These are phyloP conservation scores for Pezicula neosporulosa DNA, from an alignment of 2,329 filamentous ascomycete species.

Conservation along the genomic window DNA sequence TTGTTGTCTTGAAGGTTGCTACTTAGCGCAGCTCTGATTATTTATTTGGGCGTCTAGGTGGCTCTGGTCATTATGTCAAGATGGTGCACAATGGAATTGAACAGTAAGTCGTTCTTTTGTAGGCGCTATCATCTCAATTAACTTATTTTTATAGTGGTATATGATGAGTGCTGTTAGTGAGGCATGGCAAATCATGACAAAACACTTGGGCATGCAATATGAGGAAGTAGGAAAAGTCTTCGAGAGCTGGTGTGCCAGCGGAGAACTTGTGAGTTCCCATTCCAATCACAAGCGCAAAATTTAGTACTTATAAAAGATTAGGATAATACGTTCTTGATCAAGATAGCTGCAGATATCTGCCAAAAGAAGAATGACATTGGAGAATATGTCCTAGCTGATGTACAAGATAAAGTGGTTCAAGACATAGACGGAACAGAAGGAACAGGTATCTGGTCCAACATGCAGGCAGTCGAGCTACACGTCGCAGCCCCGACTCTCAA, in stretches of 20 bases:
- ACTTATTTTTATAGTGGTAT: slow-evolving; percentile 43
- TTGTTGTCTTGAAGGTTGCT: too few relatives aligned
- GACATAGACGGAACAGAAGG: slow-evolving; percentile 64
- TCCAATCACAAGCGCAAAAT: not conserved
- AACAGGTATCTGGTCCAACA: slow-evolving; percentile 63
- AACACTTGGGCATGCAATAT: slow-evolving; percentile 53
- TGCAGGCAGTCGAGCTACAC: slow-evolving; percentile 58
- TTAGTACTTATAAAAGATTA: slow-evolving; percentile 5
- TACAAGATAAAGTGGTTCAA: slow-evolving; percentile 70
- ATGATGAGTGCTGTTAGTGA: slow-evolving; percentile 65
- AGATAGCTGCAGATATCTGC: slow-evolving; percentile 60
- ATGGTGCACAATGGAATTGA: slow-evolving; percentile 77
- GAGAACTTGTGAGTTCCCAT: slow-evolving; percentile 44
- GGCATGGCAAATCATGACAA: slow-evolving; percentile 60
- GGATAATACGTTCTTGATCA: slow-evolving; percentile 56
- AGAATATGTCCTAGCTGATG: slow-evolving; percentile 53
- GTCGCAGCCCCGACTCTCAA: slow-evolving; percentile 63
- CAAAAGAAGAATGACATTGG: slow-evolving; percentile 41
- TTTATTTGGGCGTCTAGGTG: slow-evolving; percentile 37
- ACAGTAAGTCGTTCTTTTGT: slow-evolving; percentile 32
- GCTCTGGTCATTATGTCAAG: slow-evolving; percentile 69
- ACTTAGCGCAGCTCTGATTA: too few relatives aligned
- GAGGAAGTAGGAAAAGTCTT: slow-evolving; percentile 60
- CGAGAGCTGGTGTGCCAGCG: slow-evolving; percentile 54
- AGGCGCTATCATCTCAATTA: not conserved